Evolutionary conservation across 2,329 filamentous ascomycete species (phyloP), one percentile per base, ranked within the genome.

Genomic region (Fusarium beomiforme): DNA sequence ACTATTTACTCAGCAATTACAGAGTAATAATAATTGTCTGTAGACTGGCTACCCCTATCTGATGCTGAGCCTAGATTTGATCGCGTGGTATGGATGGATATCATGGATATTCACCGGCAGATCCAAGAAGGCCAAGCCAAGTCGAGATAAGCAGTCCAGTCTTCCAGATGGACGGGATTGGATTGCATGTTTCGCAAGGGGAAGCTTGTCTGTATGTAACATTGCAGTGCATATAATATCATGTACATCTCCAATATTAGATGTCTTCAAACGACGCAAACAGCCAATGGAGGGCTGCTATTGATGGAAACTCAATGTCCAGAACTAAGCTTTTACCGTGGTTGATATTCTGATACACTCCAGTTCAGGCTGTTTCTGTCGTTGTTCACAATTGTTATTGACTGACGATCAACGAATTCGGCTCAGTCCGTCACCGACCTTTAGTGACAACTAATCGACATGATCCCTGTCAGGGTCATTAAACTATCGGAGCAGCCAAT

Each of bases 401-500:
- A 50, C 47, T 50, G 31, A 58, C 29, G 39, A 56, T 34, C 53
- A 34, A 34, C 19, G 36, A 50, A 31, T 24, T 36, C 55, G 47
- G 44, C 26, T 51, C 34, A 54, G 34, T 54, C 55, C 59, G 54
- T 55, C 51, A 59, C 50, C 53, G 53, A 56, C 39, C 44, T 50
- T 36, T 34, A 43, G 47, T 43, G 55, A 54, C 50, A 64, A 57
- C 54, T 59, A 71, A 70, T 66, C 39, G 53, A 19, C 36, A 47
- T 43, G 23, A 71, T 60, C 68, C 68, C 73, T 76, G 75, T 69
- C 69, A 42, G 56, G 58, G 76, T 79, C 78, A 79, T 79, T 79
- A 79, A 79, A 79, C 78, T 79, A 78, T 76, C 74, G 77, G 70
- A 76, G 69, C 72, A 77, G 68, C 72, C 77, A 78, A 77, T 78